phyloP scores from a whole-genome alignment of 2,329 filamentous ascomycete species.

The Ophiostoma quercus region DNA sequence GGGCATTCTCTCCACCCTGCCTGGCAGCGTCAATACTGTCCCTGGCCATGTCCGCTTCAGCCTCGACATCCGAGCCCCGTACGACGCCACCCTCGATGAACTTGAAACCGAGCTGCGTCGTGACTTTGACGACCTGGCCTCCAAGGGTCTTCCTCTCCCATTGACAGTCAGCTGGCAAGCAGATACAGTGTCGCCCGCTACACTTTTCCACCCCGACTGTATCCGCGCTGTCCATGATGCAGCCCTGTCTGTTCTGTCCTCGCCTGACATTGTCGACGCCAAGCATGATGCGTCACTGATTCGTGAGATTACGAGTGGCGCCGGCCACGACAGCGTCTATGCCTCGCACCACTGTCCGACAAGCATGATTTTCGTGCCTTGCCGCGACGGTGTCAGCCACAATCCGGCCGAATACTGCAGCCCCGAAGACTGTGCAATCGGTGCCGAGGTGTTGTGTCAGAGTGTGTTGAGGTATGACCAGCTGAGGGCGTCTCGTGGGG shows the following conservation, averaged over 20 bases:
- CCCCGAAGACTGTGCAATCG: constrained; percentile 54
- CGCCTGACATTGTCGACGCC: constrained; percentile 18
- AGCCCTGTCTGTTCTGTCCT: constrained; percentile 48
- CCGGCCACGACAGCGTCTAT: constrained; percentile 51
- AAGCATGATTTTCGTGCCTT: constrained; percentile 63
- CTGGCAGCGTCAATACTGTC: constrained; percentile 68
- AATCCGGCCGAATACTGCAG: constrained; percentile 59
- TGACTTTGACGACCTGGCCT: constrained; percentile 57
- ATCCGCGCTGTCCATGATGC: constrained; percentile 59
- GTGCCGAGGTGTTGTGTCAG: constrained; percentile 46
- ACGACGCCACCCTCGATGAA: constrained; percentile 49
- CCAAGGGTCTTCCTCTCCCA: constrained; percentile 41
- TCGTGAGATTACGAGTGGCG: constrained; percentile 40
- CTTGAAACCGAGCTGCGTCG: constrained; percentile 52
- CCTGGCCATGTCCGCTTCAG: constrained; percentile 63
- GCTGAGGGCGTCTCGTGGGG: constrained; percentile 18
- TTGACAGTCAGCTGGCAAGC: constrained; percentile 50
- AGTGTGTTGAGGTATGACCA: constrained; percentile 30
- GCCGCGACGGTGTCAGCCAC: constrained; percentile 58
- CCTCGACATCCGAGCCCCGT: constrained; percentile 59
- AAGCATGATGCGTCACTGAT: constrained; percentile 27
- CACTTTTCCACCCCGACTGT: constrained; percentile 62
- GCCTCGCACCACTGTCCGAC: constrained; percentile 55
- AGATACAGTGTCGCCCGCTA: constrained; percentile 58
- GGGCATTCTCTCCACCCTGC: constrained; percentile 59